Conservation (phyloP, 257 asterid genomes). For the Solanum acaule region DNA sequence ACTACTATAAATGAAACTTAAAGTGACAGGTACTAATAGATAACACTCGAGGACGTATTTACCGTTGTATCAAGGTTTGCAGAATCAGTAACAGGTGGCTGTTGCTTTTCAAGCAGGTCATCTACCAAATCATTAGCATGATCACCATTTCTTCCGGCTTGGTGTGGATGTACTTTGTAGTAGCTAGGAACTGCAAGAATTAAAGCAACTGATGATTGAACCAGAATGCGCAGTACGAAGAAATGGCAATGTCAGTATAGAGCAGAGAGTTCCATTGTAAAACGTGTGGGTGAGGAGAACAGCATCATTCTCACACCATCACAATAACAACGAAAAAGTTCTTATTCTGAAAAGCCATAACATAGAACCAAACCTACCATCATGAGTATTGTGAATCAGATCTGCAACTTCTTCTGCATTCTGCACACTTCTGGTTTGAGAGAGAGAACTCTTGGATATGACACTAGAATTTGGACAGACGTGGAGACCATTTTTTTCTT, state of each 20-base stretch:
- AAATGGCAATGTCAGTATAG: not conserved
- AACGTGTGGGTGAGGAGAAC: not conserved
- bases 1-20: not conserved
- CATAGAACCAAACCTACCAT: conserved; percentile 31
- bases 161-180: conserved; percentile 2
- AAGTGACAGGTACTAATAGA: not conserved
- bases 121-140: conserved; percentile 5
- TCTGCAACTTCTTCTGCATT: conserved; percentile 24
- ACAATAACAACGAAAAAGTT: not conserved
- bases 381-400: conserved; percentile 28
- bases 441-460: conserved; percentile 68
- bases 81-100: conserved; percentile 2
- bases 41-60: not conserved
- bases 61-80: conserved; percentile 14
- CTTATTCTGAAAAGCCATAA: not conserved
- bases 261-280: not conserved
- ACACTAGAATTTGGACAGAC: conserved; percentile 61
- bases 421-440: conserved; percentile 38
- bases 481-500: conserved; percentile 53
- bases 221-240: not conserved
- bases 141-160: conserved; percentile 9
- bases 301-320: not conserved
- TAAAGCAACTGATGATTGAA: not conserved
- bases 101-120: conserved; percentile 6
- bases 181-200: conserved; percentile 17